Conservation (phyloP, 331 rosid species). For the Telfairia occidentalis region DNA sequence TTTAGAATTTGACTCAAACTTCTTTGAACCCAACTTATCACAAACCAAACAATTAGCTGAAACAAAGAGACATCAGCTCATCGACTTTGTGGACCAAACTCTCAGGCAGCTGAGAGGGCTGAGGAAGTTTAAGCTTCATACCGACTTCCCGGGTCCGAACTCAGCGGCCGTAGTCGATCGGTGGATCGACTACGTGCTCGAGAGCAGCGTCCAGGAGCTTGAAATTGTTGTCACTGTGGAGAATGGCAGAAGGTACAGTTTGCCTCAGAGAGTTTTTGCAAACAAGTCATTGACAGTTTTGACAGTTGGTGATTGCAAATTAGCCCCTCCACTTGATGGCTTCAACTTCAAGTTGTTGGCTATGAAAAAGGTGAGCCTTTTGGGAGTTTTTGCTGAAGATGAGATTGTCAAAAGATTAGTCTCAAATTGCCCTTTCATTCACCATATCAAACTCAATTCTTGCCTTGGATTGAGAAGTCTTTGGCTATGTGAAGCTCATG, state of each 20-base stretch:
- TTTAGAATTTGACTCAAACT: not conserved
- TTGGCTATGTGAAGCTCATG: not conserved
- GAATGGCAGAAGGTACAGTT: not conserved
- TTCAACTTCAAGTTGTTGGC: not conserved
- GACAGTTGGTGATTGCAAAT: not conserved
- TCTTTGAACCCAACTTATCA: not conserved
- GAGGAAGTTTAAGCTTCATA: not conserved
- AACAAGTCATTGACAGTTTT: not conserved
- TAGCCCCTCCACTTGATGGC: not conserved
- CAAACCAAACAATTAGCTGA: not conserved
- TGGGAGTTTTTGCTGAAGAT: slow-evolving; percentile 8
- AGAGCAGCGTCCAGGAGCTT: not conserved
- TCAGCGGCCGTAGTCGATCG: not conserved
- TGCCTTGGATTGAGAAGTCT: slow-evolving; percentile 10
- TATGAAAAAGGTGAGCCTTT: not conserved
- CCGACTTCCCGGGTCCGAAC: not conserved
- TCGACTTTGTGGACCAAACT: slow-evolving; percentile 5
- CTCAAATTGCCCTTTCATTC: not conserved
- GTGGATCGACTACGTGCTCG: slow-evolving; percentile 2
- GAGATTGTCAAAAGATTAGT: not conserved
- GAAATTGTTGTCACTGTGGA: not conserved
- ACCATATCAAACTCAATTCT: not conserved
- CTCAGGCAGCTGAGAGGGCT: not conserved
- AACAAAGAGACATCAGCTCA: not conserved
- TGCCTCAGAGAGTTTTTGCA: slow-evolving; percentile 2